Base-by-base conservation (phyloP, 768 basidiomycete genomes). In the Lenzites betulinus region DNA sequence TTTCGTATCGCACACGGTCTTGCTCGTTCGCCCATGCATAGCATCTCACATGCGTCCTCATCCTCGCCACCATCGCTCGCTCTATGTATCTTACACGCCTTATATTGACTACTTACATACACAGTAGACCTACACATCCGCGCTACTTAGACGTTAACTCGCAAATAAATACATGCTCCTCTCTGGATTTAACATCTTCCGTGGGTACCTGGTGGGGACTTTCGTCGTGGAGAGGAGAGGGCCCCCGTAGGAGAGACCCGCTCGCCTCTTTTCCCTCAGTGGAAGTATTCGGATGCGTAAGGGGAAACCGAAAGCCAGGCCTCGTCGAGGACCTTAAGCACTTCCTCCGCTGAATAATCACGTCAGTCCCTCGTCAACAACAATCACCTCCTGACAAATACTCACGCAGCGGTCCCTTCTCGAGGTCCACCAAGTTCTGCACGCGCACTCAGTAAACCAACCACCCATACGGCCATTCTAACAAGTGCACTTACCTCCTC, bases 341-440 rank as follows among this genome's bases (percentile, higher is more conserved):
- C 78, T 22, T 81, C 82, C 20, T 84, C 79, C 0, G 83, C 78
- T 79, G 36, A 33, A 35, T 11, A 11, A 33, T 11, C 30, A 33
- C 30, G 11, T 33, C 30, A 33, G 30, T 11, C 6, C 4, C 30
- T 4, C 30, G 30, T 33, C 30, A 33, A 33, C 30, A 33, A 33
- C 30, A 11, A 33, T 5, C 30, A 33, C 11, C 30, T 33, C n/a
- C n/a, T n/a, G n/a, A n/a, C n/a, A n/a, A n/a, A n/a, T n/a, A 44
- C 66, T 65, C 42, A 67, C 66, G 66, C 42, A 68, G 47, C 3
- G 62, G 85, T 0, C 81, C 82, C 66, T 85, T 84, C 71, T 84
- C 82, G 3, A 84, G 68, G 63, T 85, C 83, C 18, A 73, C 42
- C 16, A 83, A 61, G 64, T 84, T 84, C 77, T 80, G 74, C n/a